Percentiles rank a stretch among this genome's conserved stretches.
Conservation (phyloP, 1,139 yeast genomes). For the Hyphopichia burtonii region DNA sequence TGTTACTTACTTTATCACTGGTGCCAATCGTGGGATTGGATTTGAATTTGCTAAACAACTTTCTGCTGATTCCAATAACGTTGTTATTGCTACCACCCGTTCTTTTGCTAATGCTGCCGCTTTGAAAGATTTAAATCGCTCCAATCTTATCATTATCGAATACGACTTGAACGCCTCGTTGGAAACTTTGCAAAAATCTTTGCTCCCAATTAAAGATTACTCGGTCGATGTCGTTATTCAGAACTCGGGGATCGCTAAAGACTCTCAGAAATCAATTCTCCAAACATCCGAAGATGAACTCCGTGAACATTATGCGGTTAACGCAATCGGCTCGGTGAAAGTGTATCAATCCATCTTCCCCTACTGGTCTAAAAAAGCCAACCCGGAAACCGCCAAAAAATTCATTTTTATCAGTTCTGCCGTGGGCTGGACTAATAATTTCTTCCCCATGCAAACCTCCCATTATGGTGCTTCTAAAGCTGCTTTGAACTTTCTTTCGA, state of each 20-base stretch:
- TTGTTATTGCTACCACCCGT: conserved; percentile 11
- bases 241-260: conserved; percentile 8
- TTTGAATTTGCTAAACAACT: conserved; percentile 8
- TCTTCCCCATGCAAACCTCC: neutral
- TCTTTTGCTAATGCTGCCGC: conserved; percentile 9
- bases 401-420: conserved; percentile 6
- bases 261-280: conserved; percentile 3
- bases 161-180: conserved; percentile 2
- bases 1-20: conserved; percentile 11
- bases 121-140: conserved; percentile 1
- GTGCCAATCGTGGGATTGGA: conserved; percentile 16
- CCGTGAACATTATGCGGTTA: conserved; percentile 4
- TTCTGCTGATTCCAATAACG: conserved; percentile 4
- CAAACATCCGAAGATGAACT: neutral
- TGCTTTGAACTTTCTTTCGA: conserved; percentile 8
- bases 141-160: conserved; percentile 1
- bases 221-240: conserved; percentile 10
- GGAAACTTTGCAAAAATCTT: neutral
- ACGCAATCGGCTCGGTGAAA: conserved; percentile 10
- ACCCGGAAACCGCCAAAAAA: conserved; percentile 8
- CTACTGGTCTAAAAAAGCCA: conserved; percentile 8
- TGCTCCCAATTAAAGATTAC: conserved; percentile 5
- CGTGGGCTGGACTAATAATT: conserved; percentile 1
- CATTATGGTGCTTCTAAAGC: conserved; percentile 1
- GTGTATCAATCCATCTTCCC: conserved; percentile 7